Percentiles rank a stretch among this genome's conserved stretches.
Evolutionary conservation across 2,329 filamentous ascomycete genomes (phyloP).

Genomic region (Exophiala sideris): DNA sequence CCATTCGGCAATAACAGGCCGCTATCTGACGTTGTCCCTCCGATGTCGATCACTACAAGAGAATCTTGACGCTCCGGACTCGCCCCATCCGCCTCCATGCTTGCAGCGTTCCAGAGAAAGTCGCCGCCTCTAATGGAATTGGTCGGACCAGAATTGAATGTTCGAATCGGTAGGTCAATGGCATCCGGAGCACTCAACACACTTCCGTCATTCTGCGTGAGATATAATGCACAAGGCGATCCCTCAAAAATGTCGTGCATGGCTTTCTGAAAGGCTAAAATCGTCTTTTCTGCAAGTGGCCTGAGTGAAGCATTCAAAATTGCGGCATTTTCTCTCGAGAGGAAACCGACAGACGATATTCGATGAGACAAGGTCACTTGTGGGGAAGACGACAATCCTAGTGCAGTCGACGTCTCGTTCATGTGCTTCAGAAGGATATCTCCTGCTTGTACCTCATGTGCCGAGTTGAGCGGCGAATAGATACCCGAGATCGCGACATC

Average conservation of each 20-base stretch:
- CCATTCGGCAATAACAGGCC: constrained; percentile 60
- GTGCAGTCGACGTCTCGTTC: constrained; percentile 34
- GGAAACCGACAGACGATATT: constrained; percentile 42
- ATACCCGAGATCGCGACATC: constrained; percentile 45
- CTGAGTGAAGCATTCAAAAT: constrained; percentile 57
- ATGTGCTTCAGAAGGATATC: constrained; percentile 39
- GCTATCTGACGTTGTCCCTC: constrained; percentile 64
- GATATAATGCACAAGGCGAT: constrained; percentile 46
- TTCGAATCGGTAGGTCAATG: constrained; percentile 48
- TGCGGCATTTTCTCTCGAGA: constrained; percentile 62
- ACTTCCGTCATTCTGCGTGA: constrained; percentile 54
- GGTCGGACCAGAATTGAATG: constrained; percentile 51
- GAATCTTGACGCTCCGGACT: constrained; percentile 2
- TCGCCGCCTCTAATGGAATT: constrained; percentile 54
- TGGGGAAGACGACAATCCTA: constrained; percentile 25
- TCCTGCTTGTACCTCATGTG: constrained; percentile 27
- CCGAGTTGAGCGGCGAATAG: constrained; percentile 46
- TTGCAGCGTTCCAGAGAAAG: constrained; percentile 29
- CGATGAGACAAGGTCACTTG: constrained; percentile 44
- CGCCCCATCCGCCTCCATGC: neutral
- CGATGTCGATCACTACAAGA: constrained; percentile 62
- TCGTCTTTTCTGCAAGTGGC: constrained; percentile 14
- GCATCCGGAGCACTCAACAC: constrained; percentile 47
- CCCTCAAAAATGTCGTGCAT: constrained; percentile 13
- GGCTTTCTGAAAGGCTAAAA: constrained; percentile 15